phyloP scores from a whole-genome alignment of 306 rosid species.

The Castanea mollissima region DNA sequence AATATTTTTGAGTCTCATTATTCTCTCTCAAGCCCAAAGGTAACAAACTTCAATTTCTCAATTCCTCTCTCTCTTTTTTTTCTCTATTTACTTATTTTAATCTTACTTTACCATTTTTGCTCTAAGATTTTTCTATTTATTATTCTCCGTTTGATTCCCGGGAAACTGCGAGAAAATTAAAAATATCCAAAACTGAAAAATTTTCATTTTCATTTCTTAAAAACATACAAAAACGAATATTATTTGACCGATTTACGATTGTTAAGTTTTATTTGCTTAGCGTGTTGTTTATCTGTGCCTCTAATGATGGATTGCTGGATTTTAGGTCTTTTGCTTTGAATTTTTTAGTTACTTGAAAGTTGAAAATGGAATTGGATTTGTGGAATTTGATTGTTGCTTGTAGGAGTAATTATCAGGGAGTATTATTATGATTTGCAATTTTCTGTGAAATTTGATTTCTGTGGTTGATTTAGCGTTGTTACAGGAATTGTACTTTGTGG shows the following conservation, averaged over 20 bases:
- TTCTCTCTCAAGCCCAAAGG: not conserved
- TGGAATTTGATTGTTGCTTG: not conserved
- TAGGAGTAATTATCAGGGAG: not conserved
- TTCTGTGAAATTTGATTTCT: not conserved
- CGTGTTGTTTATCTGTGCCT: not conserved
- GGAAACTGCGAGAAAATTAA: not conserved
- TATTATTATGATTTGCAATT: not conserved
- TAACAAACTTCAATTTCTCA: not conserved
- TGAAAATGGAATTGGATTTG: not conserved
- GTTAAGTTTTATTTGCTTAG: not conserved
- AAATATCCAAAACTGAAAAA: not conserved
- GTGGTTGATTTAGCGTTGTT: not conserved
- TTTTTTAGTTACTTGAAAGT: not conserved
- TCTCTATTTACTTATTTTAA: not conserved
- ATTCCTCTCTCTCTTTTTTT: not conserved
- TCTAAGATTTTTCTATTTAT: not conserved
- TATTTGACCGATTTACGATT: not conserved
- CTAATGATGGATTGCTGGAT: not conserved
- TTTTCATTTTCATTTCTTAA: not conserved
- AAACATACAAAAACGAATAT: too few species aligned
- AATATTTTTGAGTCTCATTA: not conserved
- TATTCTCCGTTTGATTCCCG: not conserved
- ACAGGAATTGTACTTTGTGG: too few species aligned
- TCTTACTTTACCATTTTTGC: not conserved
- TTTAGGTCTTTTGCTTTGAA: not conserved